Conservation (phyloP, 108 stramenopile species). For the Pseudonitzschia multiseries region DNA sequence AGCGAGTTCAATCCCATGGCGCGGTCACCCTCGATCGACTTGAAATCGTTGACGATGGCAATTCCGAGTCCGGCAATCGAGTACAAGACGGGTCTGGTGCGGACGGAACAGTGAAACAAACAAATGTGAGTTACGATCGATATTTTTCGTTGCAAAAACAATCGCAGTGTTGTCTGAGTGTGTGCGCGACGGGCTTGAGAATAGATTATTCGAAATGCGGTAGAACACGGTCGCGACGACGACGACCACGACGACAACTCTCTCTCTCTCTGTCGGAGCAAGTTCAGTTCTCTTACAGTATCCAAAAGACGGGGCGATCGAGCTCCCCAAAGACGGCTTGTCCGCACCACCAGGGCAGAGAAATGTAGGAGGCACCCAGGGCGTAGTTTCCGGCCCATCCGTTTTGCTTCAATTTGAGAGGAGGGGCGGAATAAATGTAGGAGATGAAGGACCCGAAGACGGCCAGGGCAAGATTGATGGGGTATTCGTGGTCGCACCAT, state of each 20-base stretch:
- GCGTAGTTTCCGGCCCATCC: slow-evolving; percentile 96
- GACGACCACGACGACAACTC: no score
- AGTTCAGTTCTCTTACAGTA: slow-evolving; percentile 62
- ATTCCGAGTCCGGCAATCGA: slow-evolving; percentile 93
- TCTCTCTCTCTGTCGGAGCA: no score
- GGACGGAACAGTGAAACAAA: background rate
- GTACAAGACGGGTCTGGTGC: slow-evolving; percentile 78
- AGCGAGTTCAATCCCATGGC: slow-evolving; percentile 90
- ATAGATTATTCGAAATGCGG: no score
- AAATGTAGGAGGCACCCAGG: slow-evolving; percentile 94
- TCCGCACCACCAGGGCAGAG: slow-evolving; percentile 98
- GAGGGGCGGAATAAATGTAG: slow-evolving; percentile 97
- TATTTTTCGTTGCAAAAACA: no score
- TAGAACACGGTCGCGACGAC: background rate
- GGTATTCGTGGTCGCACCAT: slow-evolving; percentile 91
- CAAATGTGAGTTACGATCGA: background rate
- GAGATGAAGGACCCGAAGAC: slow-evolving; percentile 92
- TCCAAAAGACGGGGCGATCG: slow-evolving; percentile 85
- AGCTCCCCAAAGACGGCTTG: slow-evolving; percentile 91
- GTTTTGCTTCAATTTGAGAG: slow-evolving; percentile 93
- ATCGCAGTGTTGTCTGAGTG: no score
- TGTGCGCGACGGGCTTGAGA: no score
- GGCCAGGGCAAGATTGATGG: slow-evolving; percentile 75
- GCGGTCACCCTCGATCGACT: slow-evolving; percentile 94
- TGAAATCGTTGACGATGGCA: slow-evolving; percentile 97